Percentiles rank a stretch among this genome's conserved stretches.
Conservation (phyloP, 2,329 filamentous ascomycete species). For the Hymenoscyphus albidus region DNA sequence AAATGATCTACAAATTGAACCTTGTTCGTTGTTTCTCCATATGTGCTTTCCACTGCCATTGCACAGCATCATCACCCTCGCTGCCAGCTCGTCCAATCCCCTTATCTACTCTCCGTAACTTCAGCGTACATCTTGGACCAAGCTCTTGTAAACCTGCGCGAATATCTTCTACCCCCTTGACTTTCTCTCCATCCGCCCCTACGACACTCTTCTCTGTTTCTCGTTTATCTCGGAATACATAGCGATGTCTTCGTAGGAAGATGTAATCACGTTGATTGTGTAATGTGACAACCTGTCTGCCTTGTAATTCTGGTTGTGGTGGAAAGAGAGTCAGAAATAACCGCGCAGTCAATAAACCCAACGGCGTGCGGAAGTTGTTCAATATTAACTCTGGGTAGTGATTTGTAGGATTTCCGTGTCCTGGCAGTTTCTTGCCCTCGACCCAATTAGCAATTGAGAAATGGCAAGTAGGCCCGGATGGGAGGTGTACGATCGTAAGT, state of each 20-base stretch:
- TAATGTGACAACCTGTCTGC: conserved; percentile 84
- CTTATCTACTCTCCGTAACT: conserved; percentile 86
- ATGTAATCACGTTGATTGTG: conserved; percentile 97
- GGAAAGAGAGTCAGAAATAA: conserved; percentile 81
- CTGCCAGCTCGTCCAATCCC: conserved; percentile 70
- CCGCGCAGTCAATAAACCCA: conserved; percentile 83
- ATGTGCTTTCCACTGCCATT: conserved; percentile 95
- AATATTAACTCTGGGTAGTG: conserved; percentile 87
- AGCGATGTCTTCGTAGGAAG: conserved; percentile 85
- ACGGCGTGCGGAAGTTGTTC: conserved; percentile 91
- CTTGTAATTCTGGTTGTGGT: conserved; percentile 74
- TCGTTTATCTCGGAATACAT: conserved; percentile 87
- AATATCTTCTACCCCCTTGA: conserved; percentile 82
- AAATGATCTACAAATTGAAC: conserved; percentile 71
- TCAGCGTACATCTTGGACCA: conserved; percentile 78
- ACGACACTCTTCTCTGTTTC: conserved; percentile 83
- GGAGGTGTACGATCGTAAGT: conserved; percentile 79
- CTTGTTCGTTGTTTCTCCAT: conserved; percentile 93
- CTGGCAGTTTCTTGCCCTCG: conserved; percentile 80
- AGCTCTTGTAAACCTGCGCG: conserved; percentile 86
- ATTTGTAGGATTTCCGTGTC: conserved; percentile 82
- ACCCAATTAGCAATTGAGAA: conserved; percentile 90
- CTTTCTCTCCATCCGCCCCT: conserved; percentile 73
- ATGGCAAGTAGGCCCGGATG: conserved; percentile 84
- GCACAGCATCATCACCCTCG: conserved; percentile 42